Percentiles rank a stretch among this genome's conserved stretches.
phyloP scores from a whole-genome alignment of 2,329 filamentous ascomycete species.

The Stromatinia cepivora region DNA sequence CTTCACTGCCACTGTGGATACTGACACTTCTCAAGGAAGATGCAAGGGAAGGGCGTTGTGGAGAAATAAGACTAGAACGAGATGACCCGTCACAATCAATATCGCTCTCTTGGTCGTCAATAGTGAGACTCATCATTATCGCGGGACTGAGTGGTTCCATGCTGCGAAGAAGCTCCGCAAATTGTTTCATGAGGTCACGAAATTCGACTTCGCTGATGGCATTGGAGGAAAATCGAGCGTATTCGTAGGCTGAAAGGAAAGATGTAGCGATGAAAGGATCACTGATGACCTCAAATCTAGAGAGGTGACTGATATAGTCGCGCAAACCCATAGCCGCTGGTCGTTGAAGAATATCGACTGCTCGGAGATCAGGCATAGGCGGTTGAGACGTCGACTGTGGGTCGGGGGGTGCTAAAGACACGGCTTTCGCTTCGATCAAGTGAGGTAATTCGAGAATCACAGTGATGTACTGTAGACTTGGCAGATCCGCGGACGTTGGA shows the following conservation, averaged over 20 bases:
- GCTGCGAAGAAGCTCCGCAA: constrained; percentile 74
- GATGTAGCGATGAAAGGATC: constrained; percentile 50
- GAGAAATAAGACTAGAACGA: constrained; percentile 25
- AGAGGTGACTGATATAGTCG: constrained; percentile 74
- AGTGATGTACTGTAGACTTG: constrained; percentile 78
- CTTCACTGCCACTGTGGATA: constrained; percentile 36
- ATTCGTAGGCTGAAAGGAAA: constrained; percentile 79
- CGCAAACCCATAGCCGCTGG: constrained; percentile 71
- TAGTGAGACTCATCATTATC: constrained; percentile 32
- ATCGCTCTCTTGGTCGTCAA: constrained; percentile 34
- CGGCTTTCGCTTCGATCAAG: constrained; percentile 86
- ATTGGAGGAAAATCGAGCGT: constrained; percentile 75
- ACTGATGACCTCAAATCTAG: constrained; percentile 64
- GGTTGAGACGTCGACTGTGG: constrained; percentile 44
- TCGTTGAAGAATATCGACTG: constrained; percentile 71
- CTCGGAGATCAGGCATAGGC: constrained; percentile 61
- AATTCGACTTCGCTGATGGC: constrained; percentile 72
- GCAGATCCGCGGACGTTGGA: constrained; percentile 70
- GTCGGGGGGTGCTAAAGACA: constrained; percentile 72
- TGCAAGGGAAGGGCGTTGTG: constrained; percentile 35
- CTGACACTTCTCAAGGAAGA: constrained; percentile 30
- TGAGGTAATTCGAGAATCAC: constrained; percentile 84
- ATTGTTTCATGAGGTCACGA: constrained; percentile 76
- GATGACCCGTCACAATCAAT: constrained; percentile 37
- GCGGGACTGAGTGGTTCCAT: constrained; percentile 57